phyloP scores from a whole-genome alignment of 75 land plant genomes.

The Selaginella tamariscina region DNA sequence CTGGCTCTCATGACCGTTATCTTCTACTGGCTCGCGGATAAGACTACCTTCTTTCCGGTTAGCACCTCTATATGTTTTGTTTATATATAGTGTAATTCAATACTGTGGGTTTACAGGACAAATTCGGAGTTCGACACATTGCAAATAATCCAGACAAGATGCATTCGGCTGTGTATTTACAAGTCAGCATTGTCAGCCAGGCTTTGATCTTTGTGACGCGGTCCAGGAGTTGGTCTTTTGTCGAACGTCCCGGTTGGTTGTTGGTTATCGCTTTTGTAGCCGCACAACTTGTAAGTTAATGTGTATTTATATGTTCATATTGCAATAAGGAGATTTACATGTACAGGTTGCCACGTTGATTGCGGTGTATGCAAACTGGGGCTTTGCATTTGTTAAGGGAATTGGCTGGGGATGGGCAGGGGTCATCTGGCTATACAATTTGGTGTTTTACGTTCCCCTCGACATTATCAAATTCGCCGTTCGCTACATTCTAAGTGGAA shows the following conservation, averaged over 20 bases:
- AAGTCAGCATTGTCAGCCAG: constrained; percentile 84
- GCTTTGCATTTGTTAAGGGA: constrained; percentile 47
- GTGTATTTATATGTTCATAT: not conserved
- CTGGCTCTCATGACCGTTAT: constrained; percentile 89
- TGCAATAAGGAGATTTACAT: not conserved
- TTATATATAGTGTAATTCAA: not conserved
- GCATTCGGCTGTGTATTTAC: constrained; percentile 71
- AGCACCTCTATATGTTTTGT: constrained; percentile 1
- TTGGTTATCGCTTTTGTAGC: constrained; percentile 38
- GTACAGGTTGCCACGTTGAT: constrained; percentile 57
- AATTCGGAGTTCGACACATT: not conserved
- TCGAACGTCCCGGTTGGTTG: constrained; percentile 72
- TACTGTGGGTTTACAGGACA: not conserved
- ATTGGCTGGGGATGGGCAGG: constrained; percentile 87
- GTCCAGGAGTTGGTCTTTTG: constrained; percentile 58
- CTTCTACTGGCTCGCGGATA: constrained; percentile 84
- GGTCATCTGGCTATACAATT: constrained; percentile 57
- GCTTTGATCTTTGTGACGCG: constrained; percentile 80
- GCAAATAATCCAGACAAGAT: constrained; percentile 32
- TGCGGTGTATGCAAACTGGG: constrained; percentile 54
- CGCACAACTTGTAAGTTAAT: constrained; percentile 52
- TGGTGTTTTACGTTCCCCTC: constrained; percentile 58
- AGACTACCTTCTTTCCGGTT: constrained; percentile 76
- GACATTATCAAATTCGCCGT: constrained; percentile 59
- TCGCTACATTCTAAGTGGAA: constrained; percentile 49